These are phyloP conservation scores for Saccharomycopsis schoenii DNA, from an alignment of 805 yeast species.

Conservation along the genomic window DNA sequence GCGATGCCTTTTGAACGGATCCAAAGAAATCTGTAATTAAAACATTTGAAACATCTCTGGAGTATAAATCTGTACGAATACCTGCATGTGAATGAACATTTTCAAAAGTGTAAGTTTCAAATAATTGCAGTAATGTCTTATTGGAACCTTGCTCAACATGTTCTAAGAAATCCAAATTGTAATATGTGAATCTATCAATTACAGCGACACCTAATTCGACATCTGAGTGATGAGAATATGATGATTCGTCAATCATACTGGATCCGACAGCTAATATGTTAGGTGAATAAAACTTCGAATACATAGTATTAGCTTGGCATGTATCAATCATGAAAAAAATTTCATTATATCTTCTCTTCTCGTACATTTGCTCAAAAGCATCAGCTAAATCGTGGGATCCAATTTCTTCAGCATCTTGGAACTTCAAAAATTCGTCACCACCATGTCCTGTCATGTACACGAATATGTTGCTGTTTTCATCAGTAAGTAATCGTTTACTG, in stretches of 20 bases:
- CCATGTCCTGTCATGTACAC: slow-evolving; percentile 98
- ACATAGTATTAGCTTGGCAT: slow-evolving; percentile 98
- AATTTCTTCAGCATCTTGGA: slow-evolving; percentile 97
- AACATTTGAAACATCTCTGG: slow-evolving; percentile 57
- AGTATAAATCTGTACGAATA: slow-evolving; percentile 71
- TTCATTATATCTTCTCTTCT: slow-evolving; percentile 89
- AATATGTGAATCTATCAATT: slow-evolving; percentile 92
- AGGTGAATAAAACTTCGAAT: slow-evolving; percentile 83
- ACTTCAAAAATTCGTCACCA: slow-evolving; percentile 92
- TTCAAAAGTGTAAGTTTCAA: slow-evolving; percentile 74
- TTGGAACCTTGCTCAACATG: slow-evolving; percentile 65
- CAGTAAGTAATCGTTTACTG: slow-evolving; percentile 81
- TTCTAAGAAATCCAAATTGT: slow-evolving; percentile 81
- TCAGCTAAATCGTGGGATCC: slow-evolving; percentile 94
- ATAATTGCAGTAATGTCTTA: slow-evolving; percentile 70
- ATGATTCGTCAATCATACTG: slow-evolving; percentile 75
- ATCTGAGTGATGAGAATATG: slow-evolving; percentile 94
- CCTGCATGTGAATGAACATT: slow-evolving; percentile 91
- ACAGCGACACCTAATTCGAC: slow-evolving; percentile 95
- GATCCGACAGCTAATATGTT: slow-evolving; percentile 91
- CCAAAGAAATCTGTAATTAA: slow-evolving; percentile 91
- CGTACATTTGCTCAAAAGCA: slow-evolving; percentile 95
- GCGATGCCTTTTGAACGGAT: slow-evolving; percentile 68
- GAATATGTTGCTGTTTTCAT: slow-evolving; percentile 88
- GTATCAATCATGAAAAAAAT: slow-evolving; percentile 97